Evolutionary conservation across 495 filamentous ascomycete genomes (phyloP).

Genomic region (Penicillium robsamsonii): DNA sequence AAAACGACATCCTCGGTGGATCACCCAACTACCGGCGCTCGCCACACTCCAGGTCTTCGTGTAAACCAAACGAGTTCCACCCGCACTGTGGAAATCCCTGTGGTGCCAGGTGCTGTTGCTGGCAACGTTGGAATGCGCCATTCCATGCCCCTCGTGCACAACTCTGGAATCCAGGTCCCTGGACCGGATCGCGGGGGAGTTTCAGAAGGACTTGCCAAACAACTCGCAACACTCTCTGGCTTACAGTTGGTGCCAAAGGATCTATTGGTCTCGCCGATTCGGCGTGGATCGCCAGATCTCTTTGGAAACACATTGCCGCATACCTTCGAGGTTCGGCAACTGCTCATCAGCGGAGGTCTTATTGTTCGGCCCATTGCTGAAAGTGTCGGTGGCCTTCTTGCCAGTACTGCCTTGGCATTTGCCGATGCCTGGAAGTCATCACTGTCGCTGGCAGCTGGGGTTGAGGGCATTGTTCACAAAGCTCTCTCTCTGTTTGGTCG

Average conservation of each 20-base stretch:
- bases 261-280: neutral
- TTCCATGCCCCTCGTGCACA: neutral
- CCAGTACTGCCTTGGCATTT: slow-evolving; percentile 15
- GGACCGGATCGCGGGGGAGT: neutral
- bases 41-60: neutral
- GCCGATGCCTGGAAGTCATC: slow-evolving; percentile 11
- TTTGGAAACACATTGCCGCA: neutral
- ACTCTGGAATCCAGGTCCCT: neutral
- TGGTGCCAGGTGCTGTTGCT: neutral
- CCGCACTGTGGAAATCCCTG: neutral
- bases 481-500: slow-evolving; percentile 14
- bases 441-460: slow-evolving; percentile 1
- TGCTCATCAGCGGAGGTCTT: neutral
- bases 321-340: neutral
- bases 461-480: slow-evolving; percentile 10
- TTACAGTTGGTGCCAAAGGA: neutral
- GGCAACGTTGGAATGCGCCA: neutral
- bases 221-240: neutral
- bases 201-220: neutral
- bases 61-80: neutral
- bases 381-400: slow-evolving; percentile 7
- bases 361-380: slow-evolving; percentile 3
- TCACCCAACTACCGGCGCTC: neutral
- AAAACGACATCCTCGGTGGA: neutral
- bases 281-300: slow-evolving; percentile 5